These are phyloP conservation scores for Afroboletus lepidellus DNA, from an alignment of 1,284 basidiomycete genomes.

Conservation along the genomic window DNA sequence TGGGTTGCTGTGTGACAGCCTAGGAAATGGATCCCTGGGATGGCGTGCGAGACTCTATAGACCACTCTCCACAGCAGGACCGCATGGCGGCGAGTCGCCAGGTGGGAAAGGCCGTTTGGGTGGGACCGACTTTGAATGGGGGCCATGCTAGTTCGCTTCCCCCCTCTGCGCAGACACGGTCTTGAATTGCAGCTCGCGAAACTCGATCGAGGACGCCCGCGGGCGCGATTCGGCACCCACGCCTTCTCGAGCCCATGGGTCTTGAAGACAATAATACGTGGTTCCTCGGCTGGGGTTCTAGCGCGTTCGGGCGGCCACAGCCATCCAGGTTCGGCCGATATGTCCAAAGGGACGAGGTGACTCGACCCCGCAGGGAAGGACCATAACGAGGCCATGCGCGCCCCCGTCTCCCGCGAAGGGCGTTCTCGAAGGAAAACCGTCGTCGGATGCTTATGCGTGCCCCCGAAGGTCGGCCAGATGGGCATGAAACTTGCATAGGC, in stretches of 20 bases:
- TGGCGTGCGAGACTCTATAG: neutral
- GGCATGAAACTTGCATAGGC: constrained; percentile 1
- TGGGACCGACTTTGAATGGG: neutral
- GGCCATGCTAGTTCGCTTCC: neutral
- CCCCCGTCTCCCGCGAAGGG: constrained; percentile 16
- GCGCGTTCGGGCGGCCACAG: neutral
- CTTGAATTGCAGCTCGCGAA: constrained; percentile 21
- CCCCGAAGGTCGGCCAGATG: constrained; percentile 6
- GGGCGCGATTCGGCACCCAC: constrained; percentile 12
- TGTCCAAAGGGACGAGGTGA: neutral
- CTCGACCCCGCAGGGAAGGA: neutral
- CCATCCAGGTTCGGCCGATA: neutral
- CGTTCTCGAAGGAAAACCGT: neutral
- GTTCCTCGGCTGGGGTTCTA: neutral
- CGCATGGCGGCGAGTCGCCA: neutral
- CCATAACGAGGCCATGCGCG: neutral
- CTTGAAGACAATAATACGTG: neutral
- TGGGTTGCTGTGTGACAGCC: neutral
- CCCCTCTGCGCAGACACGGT: too few species aligned
- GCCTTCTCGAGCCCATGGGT: neutral
- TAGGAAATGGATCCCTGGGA: neutral
- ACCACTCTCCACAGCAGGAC: neutral
- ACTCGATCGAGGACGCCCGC: constrained; percentile 16
- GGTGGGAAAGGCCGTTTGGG: neutral
- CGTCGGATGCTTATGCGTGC: neutral